Percentiles rank a stretch among this genome's conserved stretches.
phyloP scores from a whole-genome alignment of 2,329 filamentous ascomycete species.

The Paraconiothyrium brasiliense region DNA sequence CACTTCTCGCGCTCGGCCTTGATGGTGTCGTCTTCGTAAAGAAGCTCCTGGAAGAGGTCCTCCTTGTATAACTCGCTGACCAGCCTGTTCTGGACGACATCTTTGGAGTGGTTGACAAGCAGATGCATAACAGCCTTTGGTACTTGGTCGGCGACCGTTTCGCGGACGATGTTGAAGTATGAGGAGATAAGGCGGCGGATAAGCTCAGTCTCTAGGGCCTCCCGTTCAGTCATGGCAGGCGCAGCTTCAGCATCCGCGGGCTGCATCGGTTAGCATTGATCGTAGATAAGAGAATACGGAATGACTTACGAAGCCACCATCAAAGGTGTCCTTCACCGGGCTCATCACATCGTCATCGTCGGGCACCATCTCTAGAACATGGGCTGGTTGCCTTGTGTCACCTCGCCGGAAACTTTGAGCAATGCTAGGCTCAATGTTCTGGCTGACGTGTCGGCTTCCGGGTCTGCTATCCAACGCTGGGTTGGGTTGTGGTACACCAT shows the following conservation, averaged over 20 bases:
- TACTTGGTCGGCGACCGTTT: slow-evolving; percentile 98
- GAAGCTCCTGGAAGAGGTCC: slow-evolving; percentile 84
- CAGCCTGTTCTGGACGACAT: slow-evolving; percentile 95
- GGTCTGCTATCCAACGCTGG: slow-evolving; percentile 46
- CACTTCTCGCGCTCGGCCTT: slow-evolving; percentile 99
- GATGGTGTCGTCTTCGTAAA: slow-evolving; percentile 97
- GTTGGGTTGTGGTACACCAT: slow-evolving; percentile 66
- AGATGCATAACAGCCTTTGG: slow-evolving; percentile 99
- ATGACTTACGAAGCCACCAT: slow-evolving; percentile 68
- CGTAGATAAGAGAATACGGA: background rate
- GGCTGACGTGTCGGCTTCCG: slow-evolving; percentile 75
- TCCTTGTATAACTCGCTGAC: slow-evolving; percentile 97
- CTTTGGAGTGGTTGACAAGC: slow-evolving; percentile 97
- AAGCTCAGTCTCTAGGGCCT: slow-evolving; percentile 96
- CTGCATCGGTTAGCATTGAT: slow-evolving; percentile 38
- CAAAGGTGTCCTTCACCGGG: slow-evolving; percentile 52
- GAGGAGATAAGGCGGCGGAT: slow-evolving; percentile 96
- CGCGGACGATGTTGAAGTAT: slow-evolving; percentile 98
- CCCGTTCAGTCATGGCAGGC: slow-evolving; percentile 90
- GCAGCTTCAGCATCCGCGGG: slow-evolving; percentile 65
- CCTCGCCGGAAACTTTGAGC: slow-evolving; percentile 80
- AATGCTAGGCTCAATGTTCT: slow-evolving; percentile 81
- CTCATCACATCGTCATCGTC: slow-evolving; percentile 54
- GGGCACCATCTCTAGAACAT: slow-evolving; percentile 53
- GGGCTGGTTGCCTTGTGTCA: slow-evolving; percentile 64